Base-by-base conservation (phyloP, 441 rosid genomes). In the Syzygium malaccense region DNA sequence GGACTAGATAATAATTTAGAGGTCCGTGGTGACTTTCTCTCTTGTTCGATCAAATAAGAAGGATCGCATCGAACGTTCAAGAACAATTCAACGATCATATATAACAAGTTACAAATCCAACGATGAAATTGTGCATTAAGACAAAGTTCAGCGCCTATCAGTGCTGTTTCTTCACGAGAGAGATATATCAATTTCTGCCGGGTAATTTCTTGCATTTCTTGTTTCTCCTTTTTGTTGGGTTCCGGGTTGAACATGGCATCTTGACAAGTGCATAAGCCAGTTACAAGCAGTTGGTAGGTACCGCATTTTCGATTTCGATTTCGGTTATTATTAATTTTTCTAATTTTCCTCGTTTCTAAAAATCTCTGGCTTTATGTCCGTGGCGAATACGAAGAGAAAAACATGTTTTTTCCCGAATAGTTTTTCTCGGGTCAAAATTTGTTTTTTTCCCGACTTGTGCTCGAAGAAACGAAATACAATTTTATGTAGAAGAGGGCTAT, bases 51-150 rank as follows among this genome's bases (percentile, higher is more conserved):
- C 26, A 33, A 68, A 33, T 4, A 33, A 33, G 79, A 0, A 57
- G 14, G 28, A 37, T 3, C 5, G 1, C 6, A 68, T 19, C 6
- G 4, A 6, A 66, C 20, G 2, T 9, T 32, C 8, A 18, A 18
- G 26, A 32, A 32, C 19, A 71, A 0, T 37, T 71, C 26, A 23
- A 37, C 0, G 0, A 20, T 23, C 0, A 23, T 6, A 13, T 71
- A 7, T 0, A 20, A 11, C 0, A 2, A 32, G 10, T 68, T 33
- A 66, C 5, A 32, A 66, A 45, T 66, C 2, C 3, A 2, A 1
- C 18, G 0, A 30, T 15, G 15, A 64, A 64, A 64, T 64, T 15
- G 7, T 18, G 13, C 20, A 17, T 9, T 1, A 7, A 18, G 49
- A 37, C 25, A 20, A 41, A 19, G 49, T 71, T 19, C 0, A 1